Conservation (phyloP, 2,329 filamentous ascomycete genomes). For the Thelonectria rubi region DNA sequence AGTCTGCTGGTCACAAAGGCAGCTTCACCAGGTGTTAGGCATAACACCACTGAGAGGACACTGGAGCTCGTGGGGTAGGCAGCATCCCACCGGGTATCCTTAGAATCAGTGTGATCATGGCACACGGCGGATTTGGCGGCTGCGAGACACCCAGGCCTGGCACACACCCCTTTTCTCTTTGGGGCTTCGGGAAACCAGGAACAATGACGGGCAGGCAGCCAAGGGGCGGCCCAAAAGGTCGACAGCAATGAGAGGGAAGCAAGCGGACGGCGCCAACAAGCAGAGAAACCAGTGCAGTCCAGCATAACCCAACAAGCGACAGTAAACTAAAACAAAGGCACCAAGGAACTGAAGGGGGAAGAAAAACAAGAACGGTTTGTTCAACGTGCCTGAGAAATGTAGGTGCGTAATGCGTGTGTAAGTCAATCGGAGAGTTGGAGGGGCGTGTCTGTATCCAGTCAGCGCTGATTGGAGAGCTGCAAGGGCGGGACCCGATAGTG, state of each 20-base stretch:
- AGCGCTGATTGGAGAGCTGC: slow-evolving; percentile 37
- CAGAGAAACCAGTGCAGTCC: slow-evolving; percentile 17
- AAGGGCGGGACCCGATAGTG: slow-evolving; percentile 34
- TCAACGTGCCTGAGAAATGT: slow-evolving; percentile 33
- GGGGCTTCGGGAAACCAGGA: slow-evolving; percentile 18
- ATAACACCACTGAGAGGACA: slow-evolving; percentile 15
- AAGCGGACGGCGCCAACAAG: slow-evolving; percentile 4
- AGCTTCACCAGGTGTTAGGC: slow-evolving; percentile 32
- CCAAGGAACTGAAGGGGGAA: slow-evolving; percentile 25
- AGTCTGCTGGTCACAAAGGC: slow-evolving; percentile 22
- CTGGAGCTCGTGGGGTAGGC: slow-evolving; percentile 8
- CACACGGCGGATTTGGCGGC: slow-evolving; percentile 24
- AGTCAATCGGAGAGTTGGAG: slow-evolving; percentile 29
- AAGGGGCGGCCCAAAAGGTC: background rate
- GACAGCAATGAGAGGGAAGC: background rate
- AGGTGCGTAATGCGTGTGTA: slow-evolving; percentile 39
- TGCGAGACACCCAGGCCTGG: slow-evolving; percentile 21
- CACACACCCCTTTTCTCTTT: slow-evolving; percentile 28
- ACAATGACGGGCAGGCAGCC: slow-evolving; percentile 4
- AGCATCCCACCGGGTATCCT: slow-evolving; percentile 13
- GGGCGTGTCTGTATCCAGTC: slow-evolving; percentile 36
- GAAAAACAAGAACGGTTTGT: slow-evolving; percentile 35
- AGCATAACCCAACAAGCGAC: slow-evolving; percentile 24
- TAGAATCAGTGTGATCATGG: slow-evolving; percentile 29
- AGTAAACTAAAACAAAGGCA: slow-evolving; percentile 9